Evolutionary conservation across 2,329 filamentous ascomycete genomes (phyloP), one percentile per base, ranked within the genome.

Genomic region (Scleromitrula shiraiana): DNA sequence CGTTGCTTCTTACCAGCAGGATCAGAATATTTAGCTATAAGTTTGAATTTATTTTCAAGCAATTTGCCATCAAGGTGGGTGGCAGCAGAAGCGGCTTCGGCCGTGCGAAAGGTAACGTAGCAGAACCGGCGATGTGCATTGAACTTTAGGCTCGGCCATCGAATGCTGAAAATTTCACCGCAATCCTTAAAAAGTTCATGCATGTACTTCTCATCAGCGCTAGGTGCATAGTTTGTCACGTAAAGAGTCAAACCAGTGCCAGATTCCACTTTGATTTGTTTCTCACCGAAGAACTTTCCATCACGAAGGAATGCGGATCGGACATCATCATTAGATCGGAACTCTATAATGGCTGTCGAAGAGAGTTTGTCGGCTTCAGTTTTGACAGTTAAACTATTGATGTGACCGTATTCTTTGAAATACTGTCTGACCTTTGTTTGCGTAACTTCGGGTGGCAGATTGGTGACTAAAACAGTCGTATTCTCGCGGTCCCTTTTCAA

Each of bases 71-170:
- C 76, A 41, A 95, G 76, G 50, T 78, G 69, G 0, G 82, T 83
- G 1, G 90, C 90, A 41, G 77, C 79, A 32, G 79, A 74, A 0
- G 89, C 87, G 44, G 78, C 77, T n/a, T 75, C 73, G 2, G 76
- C 67, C 26, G 80, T 79, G 40, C 81, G 76, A 64, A 96, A 96
- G n/a, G 94, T 88, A 6, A 96, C 75, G 65, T 98, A 98, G 70
- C 90, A 96, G 69, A 98, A 98, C 20, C 93, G 84, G 26, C 93
- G 86, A 58, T 87, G 83, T 2, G 84, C 83, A 60, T 96, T 91
- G 65, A 77, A 89, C 64, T 94, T 94, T 43, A 98, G 77, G 49
- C 88, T 95, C 2, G 93, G 93, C 68, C 93, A 93, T 19, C 93
- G 83, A 44, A 97, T 76, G 59, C 83, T 87, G 47, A 95, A 74